Base-by-base conservation (phyloP, 2,329 filamentous ascomycete genomes). In the Xylaria sp. region DNA sequence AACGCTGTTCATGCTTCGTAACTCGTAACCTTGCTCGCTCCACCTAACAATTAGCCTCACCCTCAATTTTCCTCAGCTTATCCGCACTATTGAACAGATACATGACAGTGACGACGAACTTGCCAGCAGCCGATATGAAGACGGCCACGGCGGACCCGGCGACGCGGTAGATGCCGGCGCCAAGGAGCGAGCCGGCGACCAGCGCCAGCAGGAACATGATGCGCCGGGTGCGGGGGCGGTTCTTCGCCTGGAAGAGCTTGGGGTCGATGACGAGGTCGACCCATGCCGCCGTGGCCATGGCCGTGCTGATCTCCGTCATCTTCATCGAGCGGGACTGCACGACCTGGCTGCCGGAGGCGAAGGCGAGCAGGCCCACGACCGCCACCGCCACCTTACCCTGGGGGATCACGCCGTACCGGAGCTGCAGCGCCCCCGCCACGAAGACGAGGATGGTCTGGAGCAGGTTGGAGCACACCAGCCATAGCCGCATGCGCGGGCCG, bases 241-340 rank as follows among this genome's bases (percentile, higher is more conserved):
- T 90, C 15, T 80, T 73, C 9, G 77, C 9, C 4, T 75, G 77
- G 20, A 88, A 82, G 58, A 90, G 78, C 6, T 80, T 79, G 36
- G 82, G 81, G 75, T 90, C 88, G 63, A 89, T 86, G 61, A 89
- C 76, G 64, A 90, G 75, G 73, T 90, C 88, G 1, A 90, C 81
- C 83, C 86, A 90, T 1, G 88, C 88, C 0, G 88, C 87, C 5
- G 88, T 90, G 0, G 87, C 88, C 87, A 90, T 90, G 31, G 88
- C 88, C 0, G 89, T 90, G 67, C 83, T 88, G 73, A 90, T 90
- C 76, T 91, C 88, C 0, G 86, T 86, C 79, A 89, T 85, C 55
- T 82, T 79, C 64, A 90, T 75, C 48, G 84, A 82, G 28, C 88
- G 81, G 2, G 83, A 83, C 79, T 87, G 84, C 2, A 88, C 87